These are phyloP conservation scores for Macrocystidia cucumis DNA, from an alignment of 1,284 basidiomycete genomes.

Conservation along the genomic window DNA sequence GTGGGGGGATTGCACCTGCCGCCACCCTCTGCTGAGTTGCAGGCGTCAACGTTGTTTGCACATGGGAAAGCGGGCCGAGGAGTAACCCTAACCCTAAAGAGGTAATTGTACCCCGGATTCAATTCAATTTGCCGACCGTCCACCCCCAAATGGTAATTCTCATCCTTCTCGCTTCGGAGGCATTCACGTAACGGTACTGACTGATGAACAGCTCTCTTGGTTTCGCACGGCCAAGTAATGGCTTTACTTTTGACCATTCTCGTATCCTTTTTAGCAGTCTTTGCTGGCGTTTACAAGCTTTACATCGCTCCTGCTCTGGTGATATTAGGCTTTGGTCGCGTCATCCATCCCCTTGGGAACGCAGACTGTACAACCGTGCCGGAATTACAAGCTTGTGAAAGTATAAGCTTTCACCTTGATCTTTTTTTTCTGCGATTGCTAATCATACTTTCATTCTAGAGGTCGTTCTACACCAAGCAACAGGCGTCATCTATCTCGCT, in stretches of 20 bases:
- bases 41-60: too few species aligned
- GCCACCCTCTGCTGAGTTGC: too few species aligned
- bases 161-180: too few species aligned
- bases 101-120: too few species aligned
- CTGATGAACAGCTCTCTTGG: too few species aligned
- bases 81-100: too few species aligned
- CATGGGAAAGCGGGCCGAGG: too few species aligned
- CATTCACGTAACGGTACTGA: too few species aligned
- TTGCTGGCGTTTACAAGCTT: constrained; percentile 19
- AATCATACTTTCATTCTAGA: constrained; percentile 23
- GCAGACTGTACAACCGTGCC: constrained; percentile 27
- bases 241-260: neutral
- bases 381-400: constrained; percentile 44
- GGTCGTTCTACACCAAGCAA: constrained; percentile 39
- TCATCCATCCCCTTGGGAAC: constrained; percentile 25
- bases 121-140: too few species aligned
- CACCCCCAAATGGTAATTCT: too few species aligned
- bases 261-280: neutral
- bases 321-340: constrained; percentile 26
- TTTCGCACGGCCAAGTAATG: too few species aligned
- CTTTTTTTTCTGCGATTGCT: neutral
- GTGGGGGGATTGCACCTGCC: neutral
- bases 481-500: constrained; percentile 54
- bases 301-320: constrained; percentile 22
- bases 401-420: constrained; percentile 24